A percentile compares a stretch with the other conserved stretches of the same genome.
phyloP scores from a whole-genome alignment of 495 filamentous ascomycete genomes.

The Neohortaea acidophila region DNA sequence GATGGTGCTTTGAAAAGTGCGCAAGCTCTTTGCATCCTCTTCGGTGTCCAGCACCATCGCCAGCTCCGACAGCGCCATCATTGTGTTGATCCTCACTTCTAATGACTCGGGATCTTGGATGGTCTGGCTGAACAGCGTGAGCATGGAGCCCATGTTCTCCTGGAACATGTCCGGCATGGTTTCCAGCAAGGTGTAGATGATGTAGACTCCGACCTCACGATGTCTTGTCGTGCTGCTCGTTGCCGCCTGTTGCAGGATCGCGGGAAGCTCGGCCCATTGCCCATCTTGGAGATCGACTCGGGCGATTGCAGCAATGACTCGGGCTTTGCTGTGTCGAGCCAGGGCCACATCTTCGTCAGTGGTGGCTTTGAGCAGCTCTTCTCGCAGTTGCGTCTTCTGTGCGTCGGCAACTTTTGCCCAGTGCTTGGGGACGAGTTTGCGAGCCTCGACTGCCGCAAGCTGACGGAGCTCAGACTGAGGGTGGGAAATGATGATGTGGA shows the following conservation, averaged over 20 bases:
- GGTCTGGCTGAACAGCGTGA: slow-evolving; percentile 70
- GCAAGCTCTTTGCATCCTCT: slow-evolving; percentile 56
- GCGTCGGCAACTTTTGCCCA: slow-evolving; percentile 49
- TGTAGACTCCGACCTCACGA: slow-evolving; percentile 80
- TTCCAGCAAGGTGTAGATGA: slow-evolving; percentile 82
- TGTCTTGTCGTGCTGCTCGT: slow-evolving; percentile 55
- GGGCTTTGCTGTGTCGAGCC: slow-evolving; percentile 71
- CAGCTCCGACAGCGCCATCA: slow-evolving; percentile 79
- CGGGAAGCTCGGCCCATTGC: slow-evolving; percentile 71
- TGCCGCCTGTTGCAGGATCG: slow-evolving; percentile 56
- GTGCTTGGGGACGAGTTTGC: slow-evolving; percentile 69
- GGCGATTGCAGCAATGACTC: slow-evolving; percentile 75
- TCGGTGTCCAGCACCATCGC: slow-evolving; percentile 78
- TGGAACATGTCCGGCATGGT: slow-evolving; percentile 62
- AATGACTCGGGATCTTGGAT: slow-evolving; percentile 81
- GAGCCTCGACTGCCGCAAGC: slow-evolving; percentile 75
- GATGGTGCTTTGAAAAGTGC: slow-evolving; percentile 57
- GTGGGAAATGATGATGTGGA: slow-evolving; percentile 71
- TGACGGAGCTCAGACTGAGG: slow-evolving; percentile 59
- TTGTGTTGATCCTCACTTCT: slow-evolving; percentile 85
- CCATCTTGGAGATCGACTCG: slow-evolving; percentile 72
- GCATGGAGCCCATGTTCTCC: slow-evolving; percentile 60
- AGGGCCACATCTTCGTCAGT: slow-evolving; percentile 58
- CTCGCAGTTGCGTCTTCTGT: slow-evolving; percentile 63
- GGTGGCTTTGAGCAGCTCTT: slow-evolving; percentile 66